These are phyloP conservation scores for Serendipita sp. DNA, from an alignment of 768 basidiomycete genomes.

Conservation along the genomic window DNA sequence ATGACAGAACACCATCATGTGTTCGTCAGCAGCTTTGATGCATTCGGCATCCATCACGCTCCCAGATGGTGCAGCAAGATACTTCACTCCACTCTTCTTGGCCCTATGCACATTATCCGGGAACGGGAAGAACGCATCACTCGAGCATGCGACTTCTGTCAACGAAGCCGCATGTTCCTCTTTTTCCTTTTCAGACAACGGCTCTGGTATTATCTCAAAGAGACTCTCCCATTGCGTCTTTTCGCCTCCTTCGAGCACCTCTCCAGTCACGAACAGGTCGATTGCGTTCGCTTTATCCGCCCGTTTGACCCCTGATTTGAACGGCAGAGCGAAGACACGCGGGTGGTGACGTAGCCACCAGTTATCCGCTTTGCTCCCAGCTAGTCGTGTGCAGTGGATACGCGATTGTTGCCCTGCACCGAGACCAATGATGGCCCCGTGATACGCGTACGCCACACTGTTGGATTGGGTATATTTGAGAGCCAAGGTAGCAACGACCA, in stretches of 20 bases:
- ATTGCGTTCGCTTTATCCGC: constrained; percentile 98
- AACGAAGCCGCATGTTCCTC: constrained; percentile 56
- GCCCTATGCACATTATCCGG: constrained; percentile 94
- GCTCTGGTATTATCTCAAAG: constrained; percentile 55
- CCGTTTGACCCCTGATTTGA: constrained; percentile 94
- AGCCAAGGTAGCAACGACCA: constrained; percentile 90
- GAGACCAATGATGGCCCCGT: constrained; percentile 84
- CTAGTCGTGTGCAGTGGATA: constrained; percentile 97
- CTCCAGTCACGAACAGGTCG: constrained; percentile 86
- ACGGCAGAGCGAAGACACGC: constrained; percentile 77
- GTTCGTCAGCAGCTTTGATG: constrained; percentile 91
- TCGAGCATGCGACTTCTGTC: constrained; percentile 79
- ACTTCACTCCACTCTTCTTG: constrained; percentile 77
- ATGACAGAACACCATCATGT: constrained; percentile 79
- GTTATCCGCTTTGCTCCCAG: constrained; percentile 92
- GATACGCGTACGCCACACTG: constrained; percentile 88
- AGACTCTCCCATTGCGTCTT: constrained; percentile 77
- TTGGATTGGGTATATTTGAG: constrained; percentile 99
- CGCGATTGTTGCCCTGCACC: constrained; percentile 98
- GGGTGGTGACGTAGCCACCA: constrained; percentile 99
- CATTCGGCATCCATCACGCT: constrained; percentile 97
- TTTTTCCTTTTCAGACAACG: constrained; percentile 53
- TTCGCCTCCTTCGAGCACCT: constrained; percentile 77
- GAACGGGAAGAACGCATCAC: constrained; percentile 99
- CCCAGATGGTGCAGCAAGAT: constrained; percentile 81